These are phyloP conservation scores for Sinapis alba DNA, from an alignment of 441 rosid genomes.

Conservation along the genomic window DNA sequence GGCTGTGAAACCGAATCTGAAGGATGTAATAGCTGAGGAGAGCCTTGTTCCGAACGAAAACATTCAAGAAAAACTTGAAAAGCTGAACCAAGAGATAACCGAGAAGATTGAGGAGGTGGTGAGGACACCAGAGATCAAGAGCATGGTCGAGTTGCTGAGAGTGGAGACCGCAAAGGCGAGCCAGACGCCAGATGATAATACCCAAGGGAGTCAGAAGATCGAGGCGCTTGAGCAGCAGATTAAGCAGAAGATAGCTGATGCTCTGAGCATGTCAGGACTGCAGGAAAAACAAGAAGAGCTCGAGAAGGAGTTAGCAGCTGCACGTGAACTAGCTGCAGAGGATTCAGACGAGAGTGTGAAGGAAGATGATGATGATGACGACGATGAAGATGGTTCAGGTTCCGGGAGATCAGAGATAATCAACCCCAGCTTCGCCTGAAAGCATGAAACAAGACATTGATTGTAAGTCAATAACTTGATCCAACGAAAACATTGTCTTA, in stretches of 20 bases:
- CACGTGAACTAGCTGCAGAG: conserved; percentile 35
- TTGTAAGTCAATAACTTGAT: conserved; percentile 18
- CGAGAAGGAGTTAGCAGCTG: conserved; percentile 50
- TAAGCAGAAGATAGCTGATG: conserved; percentile 57
- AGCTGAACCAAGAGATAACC: conserved; percentile 56
- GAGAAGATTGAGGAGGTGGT: conserved; percentile 54
- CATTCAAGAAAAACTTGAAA: conserved; percentile 45
- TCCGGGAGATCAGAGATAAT: conserved; percentile 48
- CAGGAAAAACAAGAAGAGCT: conserved; percentile 59
- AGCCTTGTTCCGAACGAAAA: conserved; percentile 29
- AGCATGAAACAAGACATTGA: conserved; percentile 39
- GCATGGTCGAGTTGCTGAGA: conserved; percentile 61
- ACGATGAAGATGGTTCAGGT: conserved; percentile 31
- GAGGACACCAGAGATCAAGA: conserved; percentile 60
- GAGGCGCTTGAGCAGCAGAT: conserved; percentile 64
- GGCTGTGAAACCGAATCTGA: conserved; percentile 41
- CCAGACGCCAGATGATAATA: conserved; percentile 45
- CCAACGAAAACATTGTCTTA: not conserved
- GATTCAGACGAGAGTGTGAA: conserved; percentile 22
- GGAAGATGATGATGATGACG: conserved; percentile 16
- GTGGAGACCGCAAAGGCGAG: conserved; percentile 67
- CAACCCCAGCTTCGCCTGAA: conserved; percentile 51
- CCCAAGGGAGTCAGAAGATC: conserved; percentile 49
- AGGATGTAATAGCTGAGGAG: conserved; percentile 41
- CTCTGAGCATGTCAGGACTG: conserved; percentile 53